Conservation (phyloP, 805 yeast genomes). For the Lachancea cidri region DNA sequence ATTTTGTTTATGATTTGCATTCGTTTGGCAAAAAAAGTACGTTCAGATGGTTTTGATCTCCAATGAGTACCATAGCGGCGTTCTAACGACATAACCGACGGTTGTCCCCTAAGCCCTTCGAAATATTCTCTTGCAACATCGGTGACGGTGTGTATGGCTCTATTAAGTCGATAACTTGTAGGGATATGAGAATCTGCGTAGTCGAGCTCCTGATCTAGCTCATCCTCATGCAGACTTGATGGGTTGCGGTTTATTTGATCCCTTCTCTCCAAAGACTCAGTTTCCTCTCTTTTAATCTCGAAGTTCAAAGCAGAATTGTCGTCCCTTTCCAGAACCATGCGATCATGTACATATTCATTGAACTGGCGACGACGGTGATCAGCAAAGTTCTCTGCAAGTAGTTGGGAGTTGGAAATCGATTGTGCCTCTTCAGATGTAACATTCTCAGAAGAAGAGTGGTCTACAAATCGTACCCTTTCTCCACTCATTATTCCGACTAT, state of each 20-base stretch:
- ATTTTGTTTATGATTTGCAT: slow-evolving; percentile 25
- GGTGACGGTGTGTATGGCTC: slow-evolving; percentile 23
- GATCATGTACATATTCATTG: background rate
- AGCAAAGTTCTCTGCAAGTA: slow-evolving; percentile 1
- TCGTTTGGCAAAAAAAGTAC: slow-evolving; percentile 27
- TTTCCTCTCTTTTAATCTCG: slow-evolving; percentile 3
- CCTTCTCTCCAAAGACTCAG: slow-evolving; percentile 1
- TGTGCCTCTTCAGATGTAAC: slow-evolving; percentile 14
- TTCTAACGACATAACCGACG: slow-evolving; percentile 25
- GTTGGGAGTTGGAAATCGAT: slow-evolving; percentile 1
- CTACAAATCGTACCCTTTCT: slow-evolving; percentile 19
- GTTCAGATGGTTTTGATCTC: slow-evolving; percentile 25
- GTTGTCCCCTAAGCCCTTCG: slow-evolving; percentile 26
- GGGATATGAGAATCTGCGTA: background rate
- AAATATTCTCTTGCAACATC: slow-evolving; percentile 29
- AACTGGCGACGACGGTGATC: slow-evolving; percentile 2
- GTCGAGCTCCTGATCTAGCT: slow-evolving; percentile 3
- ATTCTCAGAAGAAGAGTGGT: slow-evolving; percentile 19
- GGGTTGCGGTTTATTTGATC: slow-evolving; percentile 1
- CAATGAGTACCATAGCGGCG: slow-evolving; percentile 28
- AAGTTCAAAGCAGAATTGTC: background rate
- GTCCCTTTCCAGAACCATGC: background rate
- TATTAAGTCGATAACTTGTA: slow-evolving; percentile 18
- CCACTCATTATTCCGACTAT: slow-evolving; percentile 26
- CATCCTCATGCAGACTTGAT: slow-evolving; percentile 3